These are phyloP conservation scores for Trichoderma asperelloides DNA, from an alignment of 495 filamentous ascomycete genomes.

Conservation along the genomic window DNA sequence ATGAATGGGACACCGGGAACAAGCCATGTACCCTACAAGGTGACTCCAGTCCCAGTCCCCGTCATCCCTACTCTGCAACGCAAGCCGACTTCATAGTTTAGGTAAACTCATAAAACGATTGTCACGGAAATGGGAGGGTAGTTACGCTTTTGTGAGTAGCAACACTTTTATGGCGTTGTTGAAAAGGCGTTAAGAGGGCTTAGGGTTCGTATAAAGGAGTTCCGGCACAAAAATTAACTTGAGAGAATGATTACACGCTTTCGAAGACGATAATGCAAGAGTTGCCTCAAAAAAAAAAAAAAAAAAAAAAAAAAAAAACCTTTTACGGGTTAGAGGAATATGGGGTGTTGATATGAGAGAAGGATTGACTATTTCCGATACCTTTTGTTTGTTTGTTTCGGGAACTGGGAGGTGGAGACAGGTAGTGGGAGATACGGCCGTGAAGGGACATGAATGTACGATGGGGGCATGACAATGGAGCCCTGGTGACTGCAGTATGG, in stretches of 20 bases:
- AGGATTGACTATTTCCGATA: background rate
- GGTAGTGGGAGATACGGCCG: too few species aligned
- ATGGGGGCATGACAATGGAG: too few species aligned
- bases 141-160: background rate
- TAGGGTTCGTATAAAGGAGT: constrained; percentile 4
- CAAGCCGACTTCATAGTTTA: constrained; percentile 4
- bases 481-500: too few species aligned
- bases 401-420: too few species aligned
- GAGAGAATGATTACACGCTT: background rate
- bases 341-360: background rate
- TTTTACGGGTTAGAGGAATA: background rate
- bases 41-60: constrained; percentile 16
- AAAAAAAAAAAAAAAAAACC: too few species aligned
- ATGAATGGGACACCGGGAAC: constrained; percentile 6
- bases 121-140: background rate
- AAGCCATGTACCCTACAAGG: constrained; percentile 4
- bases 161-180: background rate
- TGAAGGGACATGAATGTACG: too few species aligned
- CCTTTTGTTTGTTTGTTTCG: background rate
- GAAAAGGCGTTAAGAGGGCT: background rate
- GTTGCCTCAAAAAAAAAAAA: background rate
- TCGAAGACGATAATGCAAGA: constrained; percentile 5
- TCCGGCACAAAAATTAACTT: background rate
- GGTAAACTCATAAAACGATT: background rate
- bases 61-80: constrained; percentile 7